Conservation (phyloP, 306 rosid species). For the Citrullus mucosospermus region DNA sequence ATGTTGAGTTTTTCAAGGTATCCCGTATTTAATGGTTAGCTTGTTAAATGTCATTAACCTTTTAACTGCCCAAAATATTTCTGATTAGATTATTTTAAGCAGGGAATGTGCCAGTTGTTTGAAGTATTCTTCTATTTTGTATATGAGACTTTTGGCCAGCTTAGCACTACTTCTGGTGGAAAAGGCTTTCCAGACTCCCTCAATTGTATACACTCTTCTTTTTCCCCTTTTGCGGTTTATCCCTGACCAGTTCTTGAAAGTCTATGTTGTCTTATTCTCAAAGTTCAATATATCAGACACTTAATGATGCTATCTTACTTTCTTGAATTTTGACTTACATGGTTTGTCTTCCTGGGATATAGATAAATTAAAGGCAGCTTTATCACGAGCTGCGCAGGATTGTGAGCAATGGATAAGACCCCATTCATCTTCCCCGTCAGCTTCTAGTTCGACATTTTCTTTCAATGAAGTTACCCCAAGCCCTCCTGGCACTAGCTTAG, state of each 20-base stretch:
- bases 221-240: not conserved
- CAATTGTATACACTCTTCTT: slow-evolving; percentile 32
- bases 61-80: not conserved
- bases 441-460: slow-evolving; percentile 39
- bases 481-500: slow-evolving; percentile 42
- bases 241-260: slow-evolving; percentile 1
- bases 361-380: slow-evolving; percentile 83
- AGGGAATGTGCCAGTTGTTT: slow-evolving; percentile 96
- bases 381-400: slow-evolving; percentile 70
- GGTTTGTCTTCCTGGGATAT: slow-evolving; percentile 24
- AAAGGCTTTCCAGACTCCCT: slow-evolving; percentile 47
- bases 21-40: slow-evolving; percentile 13
- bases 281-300: slow-evolving; percentile 6
- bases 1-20: slow-evolving; percentile 90
- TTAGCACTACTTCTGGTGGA: slow-evolving; percentile 50
- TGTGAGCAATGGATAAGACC: slow-evolving; percentile 77
- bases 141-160: slow-evolving; percentile 81
- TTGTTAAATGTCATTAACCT: slow-evolving; percentile 8
- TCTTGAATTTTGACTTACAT: slow-evolving; percentile 18
- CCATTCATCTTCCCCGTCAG: slow-evolving; percentile 41
- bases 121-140: slow-evolving; percentile 64
- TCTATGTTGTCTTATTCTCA: not conserved
- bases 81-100: slow-evolving; percentile 43
- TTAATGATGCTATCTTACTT: not conserved
- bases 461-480: slow-evolving; percentile 54